Conservation (phyloP, 2,329 filamentous ascomycete genomes). For the Fusarium circinatum region DNA sequence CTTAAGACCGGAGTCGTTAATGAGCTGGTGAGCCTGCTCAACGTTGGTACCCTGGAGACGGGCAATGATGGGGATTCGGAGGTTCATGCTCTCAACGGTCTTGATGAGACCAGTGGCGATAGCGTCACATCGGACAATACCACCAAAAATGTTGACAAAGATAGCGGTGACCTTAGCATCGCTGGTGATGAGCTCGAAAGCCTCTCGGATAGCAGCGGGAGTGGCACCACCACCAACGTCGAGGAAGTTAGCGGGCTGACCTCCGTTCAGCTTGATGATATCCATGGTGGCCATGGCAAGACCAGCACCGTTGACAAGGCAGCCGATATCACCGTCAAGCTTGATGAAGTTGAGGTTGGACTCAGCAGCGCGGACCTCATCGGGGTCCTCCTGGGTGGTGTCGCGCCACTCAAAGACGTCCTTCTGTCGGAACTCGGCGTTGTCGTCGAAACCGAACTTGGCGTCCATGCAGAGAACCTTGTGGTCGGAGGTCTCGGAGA, state of each 20-base stretch:
- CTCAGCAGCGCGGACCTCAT: conserved; percentile 96
- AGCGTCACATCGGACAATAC: conserved; percentile 97
- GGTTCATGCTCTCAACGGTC: conserved; percentile 93
- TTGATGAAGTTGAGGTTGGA: conserved; percentile 99
- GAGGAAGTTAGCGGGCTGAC: conserved; percentile 96
- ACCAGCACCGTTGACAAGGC: conserved; percentile 98
- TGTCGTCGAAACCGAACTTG: conserved; percentile 99
- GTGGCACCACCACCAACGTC: conserved; percentile 98
- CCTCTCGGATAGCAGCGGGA: conserved; percentile 94
- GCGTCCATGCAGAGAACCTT: conserved; percentile 99
- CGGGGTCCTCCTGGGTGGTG: conserved; percentile 92
- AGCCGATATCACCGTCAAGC: conserved; percentile 98
- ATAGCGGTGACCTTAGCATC: conserved; percentile 98
- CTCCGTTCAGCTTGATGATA: conserved; percentile 99
- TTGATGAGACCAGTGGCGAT: conserved; percentile 97
- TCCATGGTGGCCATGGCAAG: conserved; percentile 99
- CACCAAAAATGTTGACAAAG: conserved; percentile 99
- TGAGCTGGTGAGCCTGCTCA: conserved; percentile 89
- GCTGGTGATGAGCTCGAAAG: conserved; percentile 98
- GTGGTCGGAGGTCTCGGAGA: conserved; percentile 98
- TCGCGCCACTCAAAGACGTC: conserved; percentile 96
- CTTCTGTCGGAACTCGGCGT: conserved; percentile 98
- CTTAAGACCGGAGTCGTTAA: conserved; percentile 98
- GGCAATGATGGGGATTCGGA: conserved; percentile 96
- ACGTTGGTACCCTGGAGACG: conserved; percentile 99